Conservation (phyloP, 108 stramenopile species). For the Schizochytrium sp. region DNA sequence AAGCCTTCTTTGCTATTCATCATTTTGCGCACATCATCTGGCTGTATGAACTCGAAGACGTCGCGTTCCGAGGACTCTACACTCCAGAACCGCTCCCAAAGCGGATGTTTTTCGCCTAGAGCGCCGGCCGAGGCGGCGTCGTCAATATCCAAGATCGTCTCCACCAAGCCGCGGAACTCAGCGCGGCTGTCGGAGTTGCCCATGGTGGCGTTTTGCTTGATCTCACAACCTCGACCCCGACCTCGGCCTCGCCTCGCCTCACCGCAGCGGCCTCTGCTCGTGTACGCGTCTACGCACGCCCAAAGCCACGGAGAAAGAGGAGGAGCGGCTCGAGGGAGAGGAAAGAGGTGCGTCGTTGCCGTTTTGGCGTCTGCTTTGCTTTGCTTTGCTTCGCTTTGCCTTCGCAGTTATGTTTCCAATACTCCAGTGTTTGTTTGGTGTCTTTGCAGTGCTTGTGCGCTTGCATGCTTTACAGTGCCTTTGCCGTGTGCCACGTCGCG, state of each 20-base stretch:
- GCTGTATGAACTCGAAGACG: neutral
- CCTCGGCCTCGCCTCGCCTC: neutral
- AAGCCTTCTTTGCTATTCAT: neutral
- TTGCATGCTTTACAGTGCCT: no score
- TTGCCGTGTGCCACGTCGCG: no score
- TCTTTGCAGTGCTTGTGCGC: no score
- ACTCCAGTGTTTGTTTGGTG: no score
- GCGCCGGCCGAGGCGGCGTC: neutral
- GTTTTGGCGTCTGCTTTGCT: no score
- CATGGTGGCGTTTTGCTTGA: neutral
- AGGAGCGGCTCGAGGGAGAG: no score
- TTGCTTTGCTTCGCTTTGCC: no score
- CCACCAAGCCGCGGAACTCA: neutral
- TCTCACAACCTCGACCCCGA: neutral
- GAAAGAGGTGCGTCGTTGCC: no score
- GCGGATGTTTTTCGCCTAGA: neutral
- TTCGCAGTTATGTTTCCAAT: no score
- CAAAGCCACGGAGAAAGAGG: no score
- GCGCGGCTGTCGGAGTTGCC: neutral
- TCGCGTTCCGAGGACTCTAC: neutral
- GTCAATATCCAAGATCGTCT: neutral
- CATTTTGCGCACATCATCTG: neutral
- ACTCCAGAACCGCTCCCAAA: neutral
- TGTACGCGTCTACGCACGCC: no score
- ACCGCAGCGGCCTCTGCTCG: no score